These are phyloP conservation scores for Didymella pomorum DNA, from an alignment of 2,329 filamentous ascomycete genomes.

Conservation along the genomic window DNA sequence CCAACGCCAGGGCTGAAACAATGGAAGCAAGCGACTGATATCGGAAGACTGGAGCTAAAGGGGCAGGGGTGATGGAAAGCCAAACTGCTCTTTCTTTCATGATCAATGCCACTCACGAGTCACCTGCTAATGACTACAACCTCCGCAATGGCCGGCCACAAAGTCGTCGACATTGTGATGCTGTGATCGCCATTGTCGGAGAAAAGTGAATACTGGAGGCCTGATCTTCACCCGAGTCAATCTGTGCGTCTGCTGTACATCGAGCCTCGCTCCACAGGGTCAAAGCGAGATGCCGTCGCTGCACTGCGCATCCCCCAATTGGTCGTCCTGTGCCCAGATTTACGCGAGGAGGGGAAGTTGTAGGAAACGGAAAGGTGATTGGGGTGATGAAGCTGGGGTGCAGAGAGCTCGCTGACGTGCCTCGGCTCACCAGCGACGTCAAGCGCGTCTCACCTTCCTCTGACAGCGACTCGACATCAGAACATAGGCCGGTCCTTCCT, in stretches of 20 bases:
- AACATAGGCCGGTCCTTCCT: slow-evolving; percentile 12
- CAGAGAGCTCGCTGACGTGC: slow-evolving; percentile 4
- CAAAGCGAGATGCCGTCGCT: neutral
- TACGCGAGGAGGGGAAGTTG: slow-evolving; percentile 18
- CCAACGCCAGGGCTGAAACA: slow-evolving; percentile 11
- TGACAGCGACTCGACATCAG: slow-evolving; percentile 8
- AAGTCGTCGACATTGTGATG: neutral
- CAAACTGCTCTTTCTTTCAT: slow-evolving; percentile 6
- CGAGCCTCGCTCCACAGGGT: neutral
- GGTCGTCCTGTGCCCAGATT: slow-evolving; percentile 2
- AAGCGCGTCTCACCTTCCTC: slow-evolving; percentile 10
- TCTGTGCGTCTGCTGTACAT: neutral
- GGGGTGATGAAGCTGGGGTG: slow-evolving; percentile 10
- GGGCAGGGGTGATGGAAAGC: neutral
- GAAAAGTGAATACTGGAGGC: neutral
- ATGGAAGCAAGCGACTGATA: slow-evolving; percentile 3
- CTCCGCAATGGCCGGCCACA: neutral
- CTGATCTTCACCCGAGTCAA: neutral
- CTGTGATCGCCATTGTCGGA: neutral
- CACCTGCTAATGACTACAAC: neutral
- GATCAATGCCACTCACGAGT: neutral
- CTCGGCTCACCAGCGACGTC: slow-evolving; percentile 15
- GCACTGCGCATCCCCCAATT: neutral
- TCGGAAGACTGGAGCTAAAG: slow-evolving; percentile 1
- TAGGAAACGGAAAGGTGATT: slow-evolving; percentile 2